These are phyloP conservation scores for Anethum foeniculum DNA, from an alignment of 140 eudicot species.

Conservation along the genomic window DNA sequence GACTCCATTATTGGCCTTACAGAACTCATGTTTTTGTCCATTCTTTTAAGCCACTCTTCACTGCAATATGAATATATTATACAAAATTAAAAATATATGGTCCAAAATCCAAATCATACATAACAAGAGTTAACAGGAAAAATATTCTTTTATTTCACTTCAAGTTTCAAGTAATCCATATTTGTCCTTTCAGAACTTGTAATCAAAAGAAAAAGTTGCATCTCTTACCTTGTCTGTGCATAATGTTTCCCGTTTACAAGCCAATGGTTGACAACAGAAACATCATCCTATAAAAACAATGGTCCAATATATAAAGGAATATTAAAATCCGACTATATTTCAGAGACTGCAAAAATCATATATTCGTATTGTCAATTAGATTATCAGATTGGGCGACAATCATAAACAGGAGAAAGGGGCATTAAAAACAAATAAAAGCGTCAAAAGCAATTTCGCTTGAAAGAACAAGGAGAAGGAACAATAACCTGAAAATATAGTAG, in stretches of 20 bases:
- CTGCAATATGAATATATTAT: slow-evolving; percentile 36
- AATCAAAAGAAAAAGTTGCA: not conserved
- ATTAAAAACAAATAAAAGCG: not conserved
- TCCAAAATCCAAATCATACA: not conserved
- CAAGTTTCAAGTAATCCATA: not conserved
- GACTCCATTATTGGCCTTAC: slow-evolving; percentile 83
- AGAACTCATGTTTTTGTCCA: slow-evolving; percentile 57
- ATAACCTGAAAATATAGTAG: slow-evolving; percentile 93
- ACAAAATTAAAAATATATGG: not conserved
- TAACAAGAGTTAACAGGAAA: not conserved
- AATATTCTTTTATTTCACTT: not conserved
- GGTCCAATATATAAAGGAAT: not conserved
- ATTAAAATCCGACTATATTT: not conserved
- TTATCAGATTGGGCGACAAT: not conserved
- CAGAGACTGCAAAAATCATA: not conserved
- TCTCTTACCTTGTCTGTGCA: slow-evolving; percentile 71
- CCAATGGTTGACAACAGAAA: slow-evolving; percentile 80
- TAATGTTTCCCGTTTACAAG: slow-evolving; percentile 93
- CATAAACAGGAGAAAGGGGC: not conserved
- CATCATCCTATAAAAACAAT: slow-evolving; percentile 62
- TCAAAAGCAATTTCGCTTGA: not conserved
- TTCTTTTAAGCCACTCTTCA: slow-evolving; percentile 96
- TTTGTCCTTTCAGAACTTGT: not conserved
- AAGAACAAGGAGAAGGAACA: not conserved
- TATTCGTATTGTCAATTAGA: not conserved